phyloP scores from a whole-genome alignment of 208 protist species.

The Tritrichomonas foetus region DNA sequence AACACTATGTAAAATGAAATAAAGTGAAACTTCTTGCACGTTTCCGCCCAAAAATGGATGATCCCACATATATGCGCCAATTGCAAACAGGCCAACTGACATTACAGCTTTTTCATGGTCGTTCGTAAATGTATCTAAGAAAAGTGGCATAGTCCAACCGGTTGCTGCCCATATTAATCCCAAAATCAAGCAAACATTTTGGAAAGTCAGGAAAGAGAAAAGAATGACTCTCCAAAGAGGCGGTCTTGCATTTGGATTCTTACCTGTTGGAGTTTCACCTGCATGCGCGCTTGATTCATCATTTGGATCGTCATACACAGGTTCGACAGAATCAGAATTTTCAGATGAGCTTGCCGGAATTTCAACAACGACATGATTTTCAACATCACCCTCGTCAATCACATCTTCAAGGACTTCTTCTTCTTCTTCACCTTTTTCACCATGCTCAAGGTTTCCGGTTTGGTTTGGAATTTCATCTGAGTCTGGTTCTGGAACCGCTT shows the following conservation, averaged over 20 bases:
- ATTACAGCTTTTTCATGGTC: neutral
- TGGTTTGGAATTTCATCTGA: neutral
- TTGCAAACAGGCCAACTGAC: neutral
- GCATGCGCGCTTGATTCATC: too few relatives aligned
- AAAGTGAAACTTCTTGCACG: neutral
- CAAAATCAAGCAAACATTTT: neutral
- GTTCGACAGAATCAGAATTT: neutral
- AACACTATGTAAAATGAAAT: neutral
- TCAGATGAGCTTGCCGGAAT: neutral
- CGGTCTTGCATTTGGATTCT: neutral
- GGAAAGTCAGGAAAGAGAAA: neutral
- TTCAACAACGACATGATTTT: too few relatives aligned
- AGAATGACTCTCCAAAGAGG: neutral
- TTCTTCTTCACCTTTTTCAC: neutral
- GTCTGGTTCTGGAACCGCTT: neutral
- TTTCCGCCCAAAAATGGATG: neutral
- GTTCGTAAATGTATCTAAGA: neutral
- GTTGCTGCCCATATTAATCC: neutral
- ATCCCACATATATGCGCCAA: neutral
- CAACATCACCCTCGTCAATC: neutral
- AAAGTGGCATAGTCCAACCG: neutral
- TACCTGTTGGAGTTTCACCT: neutral
- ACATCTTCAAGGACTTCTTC: neutral
- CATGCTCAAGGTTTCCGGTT: too few relatives aligned
- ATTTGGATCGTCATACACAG: too few relatives aligned